Percentiles rank a stretch among this genome's conserved stretches.
These are phyloP conservation scores for Candida wancherniae DNA, from an alignment of 805 yeast genomes.

Conservation along the genomic window DNA sequence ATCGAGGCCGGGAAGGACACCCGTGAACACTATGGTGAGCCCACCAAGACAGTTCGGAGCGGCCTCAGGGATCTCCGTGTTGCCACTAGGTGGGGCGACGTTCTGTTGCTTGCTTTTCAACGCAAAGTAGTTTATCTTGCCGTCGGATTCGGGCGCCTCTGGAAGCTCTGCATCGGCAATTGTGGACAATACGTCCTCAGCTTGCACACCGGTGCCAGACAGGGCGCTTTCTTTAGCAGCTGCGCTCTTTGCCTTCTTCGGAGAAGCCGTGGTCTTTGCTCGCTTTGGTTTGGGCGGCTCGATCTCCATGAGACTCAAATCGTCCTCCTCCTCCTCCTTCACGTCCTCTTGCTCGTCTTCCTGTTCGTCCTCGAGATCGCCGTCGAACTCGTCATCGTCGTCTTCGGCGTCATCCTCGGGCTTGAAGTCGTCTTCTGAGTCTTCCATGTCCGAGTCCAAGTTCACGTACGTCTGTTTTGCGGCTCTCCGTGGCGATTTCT, in stretches of 20 bases:
- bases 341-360: slow-evolving; percentile 8
- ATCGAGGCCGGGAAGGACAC: slow-evolving; percentile 73
- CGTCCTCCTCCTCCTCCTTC: slow-evolving; percentile 8
- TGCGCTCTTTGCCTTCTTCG: slow-evolving; percentile 6
- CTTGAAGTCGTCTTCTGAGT: slow-evolving; percentile 22
- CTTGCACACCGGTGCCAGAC: slow-evolving; percentile 26
- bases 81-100: slow-evolving; percentile 27
- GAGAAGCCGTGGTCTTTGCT: slow-evolving; percentile 6
- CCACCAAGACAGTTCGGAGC: slow-evolving; percentile 84
- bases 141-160: slow-evolving; percentile 45
- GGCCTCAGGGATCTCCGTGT: slow-evolving; percentile 68
- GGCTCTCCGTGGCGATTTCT: slow-evolving; percentile 8
- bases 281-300: slow-evolving; percentile 12
- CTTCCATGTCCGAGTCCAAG: slow-evolving; percentile 18
- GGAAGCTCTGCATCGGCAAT: slow-evolving; percentile 76
- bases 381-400: slow-evolving; percentile 10
- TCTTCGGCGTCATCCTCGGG: slow-evolving; percentile 18
- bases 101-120: slow-evolving; percentile 26
- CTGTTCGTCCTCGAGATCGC: slow-evolving; percentile 16
- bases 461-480: slow-evolving; percentile 13
- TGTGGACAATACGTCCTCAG: slow-evolving; percentile 51
- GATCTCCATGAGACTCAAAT: slow-evolving; percentile 11
- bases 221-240: slow-evolving; percentile 5
- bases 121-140: slow-evolving; percentile 56
- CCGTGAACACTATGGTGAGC: slow-evolving; percentile 89